These are phyloP conservation scores for Austroboletus rostrupii DNA, from an alignment of 1,284 basidiomycete genomes.

Conservation along the genomic window DNA sequence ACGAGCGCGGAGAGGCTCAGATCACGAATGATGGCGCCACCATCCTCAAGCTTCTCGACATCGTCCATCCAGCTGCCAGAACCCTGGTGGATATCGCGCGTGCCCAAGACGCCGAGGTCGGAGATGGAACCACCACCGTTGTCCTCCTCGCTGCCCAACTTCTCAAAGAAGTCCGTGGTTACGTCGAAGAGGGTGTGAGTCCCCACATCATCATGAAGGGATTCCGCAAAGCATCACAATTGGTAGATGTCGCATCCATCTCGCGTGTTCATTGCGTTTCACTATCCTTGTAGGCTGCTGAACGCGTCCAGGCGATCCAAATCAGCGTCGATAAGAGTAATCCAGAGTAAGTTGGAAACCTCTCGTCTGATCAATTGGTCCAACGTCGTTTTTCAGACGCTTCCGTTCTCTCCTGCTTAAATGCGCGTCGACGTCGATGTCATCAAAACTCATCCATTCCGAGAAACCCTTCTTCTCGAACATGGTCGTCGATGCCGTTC, in stretches of 20 bases:
- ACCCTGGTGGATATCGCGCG: constrained; percentile 97
- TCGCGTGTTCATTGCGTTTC: constrained; percentile 1
- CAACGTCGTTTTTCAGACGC: constrained; percentile 47
- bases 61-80: constrained; percentile 95
- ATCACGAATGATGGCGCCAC: constrained; percentile 99
- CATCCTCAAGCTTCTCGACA: constrained; percentile 94
- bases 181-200: constrained; percentile 96
- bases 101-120: constrained; percentile 97
- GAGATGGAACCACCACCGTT: constrained; percentile 97
- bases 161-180: constrained; percentile 87
- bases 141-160: constrained; percentile 93
- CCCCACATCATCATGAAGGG: constrained; percentile 98
- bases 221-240: constrained; percentile 82
- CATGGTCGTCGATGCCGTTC: constrained; percentile 98
- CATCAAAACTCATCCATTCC: constrained; percentile 97
- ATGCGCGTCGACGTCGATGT: constrained; percentile 98
- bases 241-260: constrained; percentile 51
- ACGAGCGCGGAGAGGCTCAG: constrained; percentile 89
- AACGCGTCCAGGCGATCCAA: constrained; percentile 87
- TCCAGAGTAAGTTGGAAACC: constrained; percentile 62
- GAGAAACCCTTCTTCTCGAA: constrained; percentile 99
- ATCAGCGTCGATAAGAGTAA: constrained; percentile 89
- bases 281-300: constrained; percentile 60
- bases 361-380: constrained; percentile 4
- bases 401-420: constrained; percentile 94